Evolutionary conservation across 805 yeast species (phyloP).

Genomic region (Candida parachauliodes): DNA sequence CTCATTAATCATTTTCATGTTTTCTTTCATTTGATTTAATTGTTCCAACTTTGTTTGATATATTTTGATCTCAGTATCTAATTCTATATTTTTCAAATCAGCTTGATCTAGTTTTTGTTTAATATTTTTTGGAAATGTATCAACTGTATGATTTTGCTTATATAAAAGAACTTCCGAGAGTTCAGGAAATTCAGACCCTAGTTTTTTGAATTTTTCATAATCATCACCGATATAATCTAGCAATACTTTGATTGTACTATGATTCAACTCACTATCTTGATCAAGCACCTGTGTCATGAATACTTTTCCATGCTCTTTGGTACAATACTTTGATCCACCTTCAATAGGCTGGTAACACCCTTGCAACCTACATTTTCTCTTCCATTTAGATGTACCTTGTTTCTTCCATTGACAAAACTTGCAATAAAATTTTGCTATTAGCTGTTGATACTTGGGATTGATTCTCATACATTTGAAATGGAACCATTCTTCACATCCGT

Average conservation of each 20-base stretch:
- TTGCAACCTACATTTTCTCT: conserved; percentile 64
- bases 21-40: conserved; percentile 32
- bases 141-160: conserved; percentile 12
- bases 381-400: conserved; percentile 61
- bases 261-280: conserved; percentile 11
- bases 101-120: conserved; percentile 10
- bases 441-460: conserved; percentile 44
- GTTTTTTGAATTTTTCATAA: conserved; percentile 17
- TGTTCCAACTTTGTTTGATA: conserved; percentile 16
- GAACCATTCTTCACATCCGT: conserved; percentile 93
- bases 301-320: conserved; percentile 61
- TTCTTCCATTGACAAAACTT: conserved; percentile 62
- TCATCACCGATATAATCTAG: conserved; percentile 18
- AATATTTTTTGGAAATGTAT: conserved; percentile 9
- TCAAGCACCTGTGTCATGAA: conserved; percentile 29
- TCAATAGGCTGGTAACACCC: conserved; percentile 56
- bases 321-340: conserved; percentile 64
- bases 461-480: conserved; percentile 77
- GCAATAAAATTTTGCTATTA: conserved; percentile 68
- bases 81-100: conserved; percentile 11
- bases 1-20: conserved; percentile 37
- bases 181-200: conserved; percentile 43
- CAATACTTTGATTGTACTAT: conserved; percentile 20
- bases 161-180: conserved; percentile 28
- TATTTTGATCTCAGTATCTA: conserved; percentile 1